Conservation (phyloP, 2,329 filamentous ascomycete genomes). For the Sporothrix variecibatus region DNA sequence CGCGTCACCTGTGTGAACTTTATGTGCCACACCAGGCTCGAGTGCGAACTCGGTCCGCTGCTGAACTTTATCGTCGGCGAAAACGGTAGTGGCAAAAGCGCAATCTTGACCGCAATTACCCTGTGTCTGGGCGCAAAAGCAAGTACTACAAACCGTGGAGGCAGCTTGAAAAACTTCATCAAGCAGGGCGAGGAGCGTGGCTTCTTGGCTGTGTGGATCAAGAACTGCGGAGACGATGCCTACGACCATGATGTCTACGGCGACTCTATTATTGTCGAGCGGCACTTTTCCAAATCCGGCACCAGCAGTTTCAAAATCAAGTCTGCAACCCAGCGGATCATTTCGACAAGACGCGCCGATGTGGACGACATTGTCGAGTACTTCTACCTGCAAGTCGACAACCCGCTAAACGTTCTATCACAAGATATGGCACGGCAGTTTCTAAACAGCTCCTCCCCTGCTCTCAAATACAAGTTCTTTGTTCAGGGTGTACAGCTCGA, state of each 20-base stretch:
- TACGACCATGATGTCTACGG: constrained; percentile 84
- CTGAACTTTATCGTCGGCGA: constrained; percentile 99
- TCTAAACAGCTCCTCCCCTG: constrained; percentile 77
- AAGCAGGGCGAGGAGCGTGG: constrained; percentile 82
- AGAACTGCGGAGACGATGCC: constrained; percentile 83
- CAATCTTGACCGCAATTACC: constrained; percentile 87
- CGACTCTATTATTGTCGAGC: constrained; percentile 83
- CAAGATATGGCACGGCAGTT: constrained; percentile 96
- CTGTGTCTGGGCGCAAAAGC: constrained; percentile 95
- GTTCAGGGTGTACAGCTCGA: constrained; percentile 92
- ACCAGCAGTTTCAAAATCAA: constrained; percentile 86
- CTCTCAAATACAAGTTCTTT: constrained; percentile 95
- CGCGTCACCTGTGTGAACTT: constrained; percentile 88
- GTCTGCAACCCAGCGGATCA: constrained; percentile 64
- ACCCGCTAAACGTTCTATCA: constrained; percentile 91
- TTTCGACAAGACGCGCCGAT: constrained; percentile 83
- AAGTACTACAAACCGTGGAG: constrained; percentile 86
- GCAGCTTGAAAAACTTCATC: constrained; percentile 83
- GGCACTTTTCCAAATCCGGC: constrained; percentile 76
- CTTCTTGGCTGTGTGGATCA: constrained; percentile 79
- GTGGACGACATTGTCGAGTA: constrained; percentile 93
- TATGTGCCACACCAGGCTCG: constrained; percentile 88
- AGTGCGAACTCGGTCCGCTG: constrained; percentile 82
- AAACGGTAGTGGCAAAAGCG: constrained; percentile 97
- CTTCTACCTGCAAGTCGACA: constrained; percentile 91